Evolutionary conservation across 176 grass and related monocot genomes (phyloP).

Genomic region (Juncus inflexus): DNA sequence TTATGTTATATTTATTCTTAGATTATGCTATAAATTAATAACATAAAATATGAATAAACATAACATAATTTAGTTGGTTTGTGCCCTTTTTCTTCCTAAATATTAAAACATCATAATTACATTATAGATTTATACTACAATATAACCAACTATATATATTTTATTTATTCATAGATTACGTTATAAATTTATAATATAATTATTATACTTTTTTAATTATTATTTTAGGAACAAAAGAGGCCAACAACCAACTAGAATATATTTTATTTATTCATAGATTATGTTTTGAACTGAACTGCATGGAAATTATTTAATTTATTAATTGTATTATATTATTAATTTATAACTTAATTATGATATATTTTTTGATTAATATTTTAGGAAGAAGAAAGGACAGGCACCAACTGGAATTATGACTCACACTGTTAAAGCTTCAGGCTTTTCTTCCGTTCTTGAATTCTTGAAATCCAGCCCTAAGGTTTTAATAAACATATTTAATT

Average conservation of each 20-base stretch:
- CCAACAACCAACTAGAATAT: neutral
- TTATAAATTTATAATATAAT: too few species aligned
- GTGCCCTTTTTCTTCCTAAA: too few species aligned
- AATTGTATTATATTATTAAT: neutral
- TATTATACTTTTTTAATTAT: neutral
- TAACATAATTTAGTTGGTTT: too few species aligned
- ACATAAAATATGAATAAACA: neutral
- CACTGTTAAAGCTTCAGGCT: slow-evolving; percentile 75
- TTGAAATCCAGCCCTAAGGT: slow-evolving; percentile 35
- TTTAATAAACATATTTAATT: neutral
- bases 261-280: slow-evolving; percentile 10
- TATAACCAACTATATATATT: too few species aligned
- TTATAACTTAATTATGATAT: slow-evolving; percentile 11
- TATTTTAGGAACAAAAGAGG: neutral
- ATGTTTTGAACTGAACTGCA: too few species aligned
- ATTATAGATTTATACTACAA: too few species aligned
- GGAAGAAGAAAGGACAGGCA: slow-evolving; percentile 76
- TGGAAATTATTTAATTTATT: too few species aligned
- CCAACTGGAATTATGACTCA: slow-evolving; percentile 82
- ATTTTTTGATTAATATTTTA: slow-evolving; percentile 25
- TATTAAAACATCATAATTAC: too few species aligned
- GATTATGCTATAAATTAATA: slow-evolving; percentile 1
- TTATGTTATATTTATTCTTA: slow-evolving; percentile 12
- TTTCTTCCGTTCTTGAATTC: slow-evolving; percentile 65
- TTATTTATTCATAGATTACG: too few species aligned